Evolutionary conservation across 306 rosid genomes (phyloP), one percentile per base, ranked within the genome.

Genomic region (Vicia sativa): DNA sequence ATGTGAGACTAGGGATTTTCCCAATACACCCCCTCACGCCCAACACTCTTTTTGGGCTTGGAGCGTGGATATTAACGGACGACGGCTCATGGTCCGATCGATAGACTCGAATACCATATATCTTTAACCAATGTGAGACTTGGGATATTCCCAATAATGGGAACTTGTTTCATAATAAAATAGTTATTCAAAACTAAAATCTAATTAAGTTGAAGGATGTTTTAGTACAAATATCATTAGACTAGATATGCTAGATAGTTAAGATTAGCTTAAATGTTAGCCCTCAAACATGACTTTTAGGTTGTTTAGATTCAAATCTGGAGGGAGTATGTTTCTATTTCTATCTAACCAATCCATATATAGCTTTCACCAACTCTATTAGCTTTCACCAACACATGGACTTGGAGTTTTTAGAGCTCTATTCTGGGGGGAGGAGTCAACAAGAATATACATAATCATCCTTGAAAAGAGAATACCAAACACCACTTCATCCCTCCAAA

Each of bases 291-390:
- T 44, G 50, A 44, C 9, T 44, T 44, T 44, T 44, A 5, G 5
- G 18, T 44, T 13, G 50, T 18, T 44, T 44, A n/a, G 4, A 44
- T 44, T 44, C 9, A 16, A 44, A 14, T 13, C 19, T 3, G 12
- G 54, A 45, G 25, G 5, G 23, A 21, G 57, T 9, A 7, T n/a
- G 50, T 4, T 52, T 2, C 26, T 21, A 29, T 3, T 43, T 25
- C 60, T 6, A 39, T 18, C 52, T 63, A 56, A 45, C 73, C 58
- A 58, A 2, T 41, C n/a, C 66, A 56, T 31, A 16, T 48, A 48
- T 48, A 63, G 37, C 72, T 45, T 35, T 68, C 39, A 44, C 67
- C 49, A 57, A 58, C 26, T 2, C 42, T 21, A n/a, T 43, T 37
- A n/a, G n/a, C n/a, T n/a, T n/a, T n/a, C n/a, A n/a, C n/a, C n/a